Evolutionary conservation across 345 rosid species (phyloP).

Genomic region (Linum usitatissimum): DNA sequence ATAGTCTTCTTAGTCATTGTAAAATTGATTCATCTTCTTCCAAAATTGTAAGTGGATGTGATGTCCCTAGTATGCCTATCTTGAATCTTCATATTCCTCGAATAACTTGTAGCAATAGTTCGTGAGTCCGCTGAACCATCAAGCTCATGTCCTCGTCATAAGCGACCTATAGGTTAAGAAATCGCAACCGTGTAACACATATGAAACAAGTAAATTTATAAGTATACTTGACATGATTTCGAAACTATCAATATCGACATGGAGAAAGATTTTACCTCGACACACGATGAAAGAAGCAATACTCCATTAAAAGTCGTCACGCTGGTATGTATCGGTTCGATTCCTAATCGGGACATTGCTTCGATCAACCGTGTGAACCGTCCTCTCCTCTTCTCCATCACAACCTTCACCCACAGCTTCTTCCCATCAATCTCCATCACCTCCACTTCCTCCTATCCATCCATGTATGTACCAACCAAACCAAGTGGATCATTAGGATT

Average conservation of each 20-base stretch:
- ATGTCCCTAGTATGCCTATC: no score
- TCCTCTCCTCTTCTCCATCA: constrained; percentile 41
- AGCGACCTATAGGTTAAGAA: neutral
- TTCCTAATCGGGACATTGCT: constrained; percentile 36
- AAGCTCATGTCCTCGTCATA: neutral
- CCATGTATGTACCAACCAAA: no score
- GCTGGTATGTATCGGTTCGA: constrained; percentile 47
- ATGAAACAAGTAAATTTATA: neutral
- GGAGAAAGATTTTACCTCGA: constrained; percentile 30
- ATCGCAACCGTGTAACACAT: neutral
- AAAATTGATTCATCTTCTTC: neutral
- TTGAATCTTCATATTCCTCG: neutral
- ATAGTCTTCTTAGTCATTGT: neutral
- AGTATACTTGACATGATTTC: no score
- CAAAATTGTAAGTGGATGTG: no score
- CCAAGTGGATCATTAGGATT: no score
- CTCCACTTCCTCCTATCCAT: constrained; percentile 60
- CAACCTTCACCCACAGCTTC: constrained; percentile 62
- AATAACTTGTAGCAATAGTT: neutral
- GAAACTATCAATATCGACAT: no score
- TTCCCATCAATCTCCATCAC: constrained; percentile 39
- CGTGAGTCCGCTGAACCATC: neutral
- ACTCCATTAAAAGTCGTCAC: constrained; percentile 46
- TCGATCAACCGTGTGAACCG: constrained; percentile 53
- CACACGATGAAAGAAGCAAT: constrained; percentile 40